Evolutionary conservation across 768 basidiomycete genomes (phyloP), one percentile per base, ranked within the genome.

Genomic region (Rhodotorula graminis): DNA sequence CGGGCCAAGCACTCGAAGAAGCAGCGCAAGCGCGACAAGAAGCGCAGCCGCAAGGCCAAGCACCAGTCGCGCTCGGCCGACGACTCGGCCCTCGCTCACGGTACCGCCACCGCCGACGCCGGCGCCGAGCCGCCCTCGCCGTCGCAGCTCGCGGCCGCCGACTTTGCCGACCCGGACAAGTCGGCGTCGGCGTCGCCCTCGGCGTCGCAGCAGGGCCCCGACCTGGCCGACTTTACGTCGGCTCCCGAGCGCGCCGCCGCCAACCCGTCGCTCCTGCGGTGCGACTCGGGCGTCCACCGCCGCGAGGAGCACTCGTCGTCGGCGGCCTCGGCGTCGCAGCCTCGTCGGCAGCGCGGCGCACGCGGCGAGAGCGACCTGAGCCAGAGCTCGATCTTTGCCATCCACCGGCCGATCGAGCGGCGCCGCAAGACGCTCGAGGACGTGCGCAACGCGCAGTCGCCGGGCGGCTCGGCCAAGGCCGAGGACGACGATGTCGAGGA

Each of bases 351-450:
- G 31, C 27, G 37, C 46, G 18, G 50, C 60, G 21, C 15, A 29
- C 29, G 29, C 44, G 64, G 57, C 16, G 40, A 25, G 11, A 21
- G 10, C 11, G 60, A 61, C 44, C 11, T 72, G 23, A 27, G 46
- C 23, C 68, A 72, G 40, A 40, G 49, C 5, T 61, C 57, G 52
- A 52, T 75, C 23, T 65, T 72, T 44, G 74, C 74, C 29, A 72
- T 75, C 27, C 74, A 75, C 23, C 71, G 61, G 23, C 68, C 74
- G 23, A 63, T 69, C 64, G 67, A 64, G 40, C 56, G 52, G 50
- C 61, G 63, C 29, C 23, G 37, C 7, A 50, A 42, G 31, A 59
- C 52, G 33, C 18, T 31, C 4, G 25, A 29, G 5, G 62, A 57
- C 10, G 62, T 59, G 29, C 47, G 29, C 14, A 46, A 18, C 44